Percentiles rank a stretch among this genome's conserved stretches.
Conservation (phyloP, 768 basidiomycete species). For the Suillus plorans region DNA sequence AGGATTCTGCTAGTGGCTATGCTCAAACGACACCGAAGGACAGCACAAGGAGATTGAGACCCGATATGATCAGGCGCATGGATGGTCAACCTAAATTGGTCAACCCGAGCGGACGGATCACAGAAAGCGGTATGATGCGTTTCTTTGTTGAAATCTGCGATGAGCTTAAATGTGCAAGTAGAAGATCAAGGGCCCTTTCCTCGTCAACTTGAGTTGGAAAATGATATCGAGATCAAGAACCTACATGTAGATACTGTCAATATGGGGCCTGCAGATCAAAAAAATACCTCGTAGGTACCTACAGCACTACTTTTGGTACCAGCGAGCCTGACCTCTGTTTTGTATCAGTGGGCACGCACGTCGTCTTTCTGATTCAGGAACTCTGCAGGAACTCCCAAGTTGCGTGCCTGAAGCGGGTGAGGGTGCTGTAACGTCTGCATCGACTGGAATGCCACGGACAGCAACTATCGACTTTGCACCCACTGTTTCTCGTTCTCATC, state of each 20-base stretch:
- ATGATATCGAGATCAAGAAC: background rate
- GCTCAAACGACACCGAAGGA: slow-evolving; percentile 23
- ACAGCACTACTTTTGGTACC: background rate
- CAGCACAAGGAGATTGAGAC: slow-evolving; percentile 36
- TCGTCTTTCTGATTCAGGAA: slow-evolving; percentile 39
- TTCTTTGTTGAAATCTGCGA: slow-evolving; percentile 11
- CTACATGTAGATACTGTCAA: slow-evolving; percentile 2
- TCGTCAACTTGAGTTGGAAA: background rate
- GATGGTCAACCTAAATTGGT: slow-evolving; percentile 66
- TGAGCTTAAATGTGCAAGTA: background rate
- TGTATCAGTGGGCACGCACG: slow-evolving; percentile 12
- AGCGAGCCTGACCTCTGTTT: slow-evolving; percentile 9
- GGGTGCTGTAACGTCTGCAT: background rate
- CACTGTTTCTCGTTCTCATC: slow-evolving; percentile 26
- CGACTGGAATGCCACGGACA: slow-evolving; percentile 35
- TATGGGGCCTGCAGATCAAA: background rate
- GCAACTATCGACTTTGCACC: slow-evolving; percentile 56
- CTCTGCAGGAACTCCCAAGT: slow-evolving; percentile 6
- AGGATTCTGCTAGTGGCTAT: slow-evolving; percentile 19
- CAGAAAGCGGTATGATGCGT: slow-evolving; percentile 37
- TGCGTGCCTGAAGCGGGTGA: background rate
- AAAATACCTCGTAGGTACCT: background rate
- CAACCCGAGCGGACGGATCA: slow-evolving; percentile 74
- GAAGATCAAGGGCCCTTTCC: slow-evolving; percentile 10
- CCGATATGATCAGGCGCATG: slow-evolving; percentile 79